Percentiles rank a stretch among this genome's conserved stretches.
These are phyloP conservation scores for Sequoia sempervirens DNA, from an alignment of 75 land plant genomes.

Conservation along the genomic window DNA sequence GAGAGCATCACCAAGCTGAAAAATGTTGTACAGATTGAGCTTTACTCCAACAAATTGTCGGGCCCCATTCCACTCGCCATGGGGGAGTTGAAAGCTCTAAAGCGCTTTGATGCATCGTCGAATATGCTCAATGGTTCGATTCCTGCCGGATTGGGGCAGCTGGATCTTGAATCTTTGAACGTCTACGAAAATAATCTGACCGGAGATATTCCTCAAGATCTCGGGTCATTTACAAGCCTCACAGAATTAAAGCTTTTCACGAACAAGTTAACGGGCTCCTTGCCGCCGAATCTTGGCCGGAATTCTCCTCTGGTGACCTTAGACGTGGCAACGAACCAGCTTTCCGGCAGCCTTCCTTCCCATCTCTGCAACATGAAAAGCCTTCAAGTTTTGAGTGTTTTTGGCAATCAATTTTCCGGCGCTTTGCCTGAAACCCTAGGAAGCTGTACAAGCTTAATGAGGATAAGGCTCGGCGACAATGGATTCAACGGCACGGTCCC, in stretches of 20 bases:
- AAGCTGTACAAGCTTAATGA: constrained; percentile 43
- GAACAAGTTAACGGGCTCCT: constrained; percentile 39
- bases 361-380: constrained; percentile 43
- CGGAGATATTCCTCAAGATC: constrained; percentile 44
- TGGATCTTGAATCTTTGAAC: constrained; percentile 61
- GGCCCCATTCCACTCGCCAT: constrained; percentile 59
- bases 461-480: constrained; percentile 49
- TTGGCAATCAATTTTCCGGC: constrained; percentile 60
- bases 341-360: constrained; percentile 64
- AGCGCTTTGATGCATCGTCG: constrained; percentile 56
- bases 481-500: constrained; percentile 58
- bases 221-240: constrained; percentile 37
- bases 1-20: constrained; percentile 35
- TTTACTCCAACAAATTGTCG: constrained; percentile 64
- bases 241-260: constrained; percentile 45
- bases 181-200: constrained; percentile 50
- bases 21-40: constrained; percentile 59
- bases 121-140: constrained; percentile 57
- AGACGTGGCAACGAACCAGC: constrained; percentile 52
- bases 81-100: constrained; percentile 31
- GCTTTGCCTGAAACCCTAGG: constrained; percentile 43
- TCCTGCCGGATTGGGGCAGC: constrained; percentile 43
- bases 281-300: constrained; percentile 49
- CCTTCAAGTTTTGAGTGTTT: constrained; percentile 51
- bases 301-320: constrained; percentile 37